Base-by-base conservation (phyloP, 2,329 filamentous ascomycete genomes). In the Zymoseptoria passerinii region DNA sequence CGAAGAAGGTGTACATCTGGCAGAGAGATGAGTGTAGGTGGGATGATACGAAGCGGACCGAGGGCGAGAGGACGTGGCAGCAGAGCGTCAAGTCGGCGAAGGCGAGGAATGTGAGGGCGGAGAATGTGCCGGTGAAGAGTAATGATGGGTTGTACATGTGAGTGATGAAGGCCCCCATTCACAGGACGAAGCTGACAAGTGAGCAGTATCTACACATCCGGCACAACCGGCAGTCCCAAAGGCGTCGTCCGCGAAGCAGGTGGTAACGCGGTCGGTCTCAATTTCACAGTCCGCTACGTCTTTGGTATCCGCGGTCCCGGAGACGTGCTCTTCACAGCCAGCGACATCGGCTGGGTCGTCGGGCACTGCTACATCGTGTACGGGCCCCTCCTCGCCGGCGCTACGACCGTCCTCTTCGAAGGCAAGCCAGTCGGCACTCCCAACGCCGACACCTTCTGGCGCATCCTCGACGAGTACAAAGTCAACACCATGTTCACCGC, bases 371-470 rank as follows among this genome's bases (percentile, higher is more conserved):
- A 94, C 71, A 96, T 96, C 62, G 78, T 96, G 10, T 96, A 96
- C 69, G 92, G 84, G 3, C 92, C 92, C 10, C 81, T 97, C 5
- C 81, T 96, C 1, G 84, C 87, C 0, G 92, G 92, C 4, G 91
- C 92, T 1, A 86, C 91, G 1, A 95, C 90, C 0, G 83, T 96
- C 1, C 78, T 96, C 0, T 96, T 91, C 72, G 92, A 96, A 75
- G 92, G 92, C n/a, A 96, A 96, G 65, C 92, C 92, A 0, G 80
- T 96, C 10, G 91, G 91, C 4, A 96, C 91, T 0, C 92, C 92
- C 0, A 86, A 96, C 66, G 88, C 90, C 0, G 87, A 89, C 5
- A 87, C 88, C 0, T 94, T 96, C 71, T 97, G 92, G 92, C 81
- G 91, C 2, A 83, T 96, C 18, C 58, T 95, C 3, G 86, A 91